Conservation (phyloP, 106 monocot genomes). For the Platanthera guangdongensis region DNA sequence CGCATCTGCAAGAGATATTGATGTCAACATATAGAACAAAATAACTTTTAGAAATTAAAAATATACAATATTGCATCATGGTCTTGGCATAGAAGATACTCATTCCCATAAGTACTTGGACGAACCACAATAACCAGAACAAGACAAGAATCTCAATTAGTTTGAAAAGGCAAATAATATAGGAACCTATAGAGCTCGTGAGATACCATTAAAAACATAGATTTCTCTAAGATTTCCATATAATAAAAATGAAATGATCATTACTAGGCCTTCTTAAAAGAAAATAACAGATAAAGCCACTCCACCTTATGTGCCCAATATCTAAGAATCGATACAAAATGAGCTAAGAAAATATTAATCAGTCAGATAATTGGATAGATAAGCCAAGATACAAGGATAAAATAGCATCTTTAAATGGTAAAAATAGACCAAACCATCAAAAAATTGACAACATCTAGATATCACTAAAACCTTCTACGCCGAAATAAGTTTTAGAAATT, state of each 20-base stretch:
- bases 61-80: background rate
- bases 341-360: background rate
- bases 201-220: background rate
- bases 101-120: background rate
- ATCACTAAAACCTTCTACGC: too few species aligned
- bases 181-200: background rate
- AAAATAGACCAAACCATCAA: background rate
- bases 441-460: too few species aligned
- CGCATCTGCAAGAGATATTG: conserved; percentile 35
- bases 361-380: background rate
- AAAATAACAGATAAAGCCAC: background rate
- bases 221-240: background rate
- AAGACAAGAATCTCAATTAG: background rate
- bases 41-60: background rate
- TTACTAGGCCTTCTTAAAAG: background rate
- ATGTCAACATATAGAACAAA: background rate
- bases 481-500: background rate
- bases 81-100: background rate
- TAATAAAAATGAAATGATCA: background rate
- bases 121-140: background rate
- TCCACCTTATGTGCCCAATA: background rate
- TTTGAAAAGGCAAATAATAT: background rate
- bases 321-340: background rate
- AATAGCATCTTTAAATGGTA: background rate
- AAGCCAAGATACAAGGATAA: background rate